A percentile compares a stretch with the other conserved stretches of the same genome.
phyloP scores from a whole-genome alignment of 2,329 filamentous ascomycete genomes.

The Aspergillus bombycis region DNA sequence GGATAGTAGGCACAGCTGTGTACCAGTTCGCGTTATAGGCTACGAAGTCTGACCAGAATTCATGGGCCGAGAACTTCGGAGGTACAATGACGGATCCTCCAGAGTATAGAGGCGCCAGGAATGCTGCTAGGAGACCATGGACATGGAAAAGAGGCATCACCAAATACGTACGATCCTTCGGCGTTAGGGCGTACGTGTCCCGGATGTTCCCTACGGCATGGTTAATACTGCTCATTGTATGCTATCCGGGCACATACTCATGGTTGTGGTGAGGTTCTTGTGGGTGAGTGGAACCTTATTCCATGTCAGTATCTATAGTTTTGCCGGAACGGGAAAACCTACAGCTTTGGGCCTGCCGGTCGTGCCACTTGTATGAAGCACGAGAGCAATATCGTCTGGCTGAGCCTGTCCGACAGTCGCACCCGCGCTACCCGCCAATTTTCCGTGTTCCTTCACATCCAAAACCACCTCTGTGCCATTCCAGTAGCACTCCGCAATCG shows the following conservation, averaged over 20 bases:
- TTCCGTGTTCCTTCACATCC: constrained; percentile 76
- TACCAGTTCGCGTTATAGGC: constrained; percentile 83
- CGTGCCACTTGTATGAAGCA: constrained; percentile 82
- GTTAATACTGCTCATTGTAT: constrained; percentile 8
- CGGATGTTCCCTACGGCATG: constrained; percentile 68
- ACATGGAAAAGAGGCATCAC: constrained; percentile 94
- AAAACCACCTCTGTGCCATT: constrained; percentile 71
- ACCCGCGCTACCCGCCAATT: constrained; percentile 58
- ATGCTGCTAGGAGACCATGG: constrained; percentile 81
- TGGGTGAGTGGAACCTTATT: constrained; percentile 73
- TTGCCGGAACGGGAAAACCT: constrained; percentile 29
- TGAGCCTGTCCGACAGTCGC: constrained; percentile 59
- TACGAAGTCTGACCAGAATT: constrained; percentile 81
- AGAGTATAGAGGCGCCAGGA: constrained; percentile 74
- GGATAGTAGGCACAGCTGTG: constrained; percentile 89
- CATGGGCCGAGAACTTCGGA: constrained; percentile 74
- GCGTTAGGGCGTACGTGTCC: constrained; percentile 72
- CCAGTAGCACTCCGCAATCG: constrained; percentile 87
- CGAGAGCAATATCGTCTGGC: constrained; percentile 78
- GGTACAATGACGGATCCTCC: constrained; percentile 81
- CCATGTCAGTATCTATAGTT: constrained; percentile 15
- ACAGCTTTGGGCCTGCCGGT: constrained; percentile 84
- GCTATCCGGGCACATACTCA: constrained; percentile 57
- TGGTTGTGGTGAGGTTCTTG: constrained; percentile 77
- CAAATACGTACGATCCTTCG: constrained; percentile 76